Percentiles rank a stretch among this genome's conserved stretches.
Evolutionary conservation across 805 yeast genomes (phyloP).

Genomic region (Myxozyma neotropica): DNA sequence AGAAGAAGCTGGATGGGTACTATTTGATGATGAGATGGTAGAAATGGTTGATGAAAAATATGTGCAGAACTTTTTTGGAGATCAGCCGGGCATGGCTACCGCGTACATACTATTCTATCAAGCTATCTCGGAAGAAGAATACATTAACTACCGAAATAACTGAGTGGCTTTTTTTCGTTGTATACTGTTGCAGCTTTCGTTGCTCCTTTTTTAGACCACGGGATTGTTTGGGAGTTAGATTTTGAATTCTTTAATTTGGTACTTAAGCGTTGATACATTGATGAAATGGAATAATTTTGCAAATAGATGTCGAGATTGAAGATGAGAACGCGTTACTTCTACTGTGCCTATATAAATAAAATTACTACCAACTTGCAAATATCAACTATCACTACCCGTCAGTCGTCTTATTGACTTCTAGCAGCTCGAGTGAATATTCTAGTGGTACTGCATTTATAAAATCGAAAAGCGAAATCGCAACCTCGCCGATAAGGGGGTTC

Average conservation of each 20-base stretch:
- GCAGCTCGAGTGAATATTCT: too few species aligned
- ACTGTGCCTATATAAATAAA: too few species aligned
- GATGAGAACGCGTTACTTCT: too few species aligned
- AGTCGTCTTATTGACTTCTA: too few species aligned
- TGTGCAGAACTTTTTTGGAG: slow-evolving; percentile 85
- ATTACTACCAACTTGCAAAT: too few species aligned
- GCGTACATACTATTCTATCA: slow-evolving; percentile 88
- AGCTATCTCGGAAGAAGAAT: slow-evolving; percentile 49
- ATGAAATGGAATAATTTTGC: too few species aligned
- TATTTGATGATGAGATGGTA: slow-evolving; percentile 94
- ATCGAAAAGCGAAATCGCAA: too few species aligned
- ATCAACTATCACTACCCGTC: too few species aligned
- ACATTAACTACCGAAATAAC: not conserved
- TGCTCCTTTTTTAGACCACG: not conserved
- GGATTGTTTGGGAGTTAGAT: not conserved
- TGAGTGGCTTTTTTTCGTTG: not conserved
- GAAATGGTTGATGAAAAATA: slow-evolving; percentile 82
- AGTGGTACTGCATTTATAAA: too few species aligned
- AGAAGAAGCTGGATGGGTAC: slow-evolving; percentile 77
- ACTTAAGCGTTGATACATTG: too few species aligned
- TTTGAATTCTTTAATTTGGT: too few species aligned
- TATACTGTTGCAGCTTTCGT: not conserved
- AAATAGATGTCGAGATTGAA: too few species aligned
- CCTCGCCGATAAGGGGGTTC: not conserved
- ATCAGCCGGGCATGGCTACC: slow-evolving; percentile 81